These are phyloP conservation scores for Hemerocallis citrina DNA, from an alignment of 106 monocot genomes.

Conservation along the genomic window DNA sequence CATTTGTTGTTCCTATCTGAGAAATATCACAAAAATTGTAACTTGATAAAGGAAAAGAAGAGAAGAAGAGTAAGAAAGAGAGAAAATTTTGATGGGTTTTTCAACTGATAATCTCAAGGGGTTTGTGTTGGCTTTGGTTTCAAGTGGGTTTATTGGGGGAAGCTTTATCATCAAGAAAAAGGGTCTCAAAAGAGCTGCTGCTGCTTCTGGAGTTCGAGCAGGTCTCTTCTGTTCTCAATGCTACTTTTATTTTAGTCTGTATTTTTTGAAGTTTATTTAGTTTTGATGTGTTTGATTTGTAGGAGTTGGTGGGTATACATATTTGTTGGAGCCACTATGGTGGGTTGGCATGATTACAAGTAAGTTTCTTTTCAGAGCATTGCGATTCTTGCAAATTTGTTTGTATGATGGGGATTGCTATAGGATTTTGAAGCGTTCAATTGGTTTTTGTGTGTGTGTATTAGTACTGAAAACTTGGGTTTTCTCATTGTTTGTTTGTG, in stretches of 20 bases:
- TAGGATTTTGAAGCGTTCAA: too few relatives aligned
- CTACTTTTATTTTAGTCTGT: not conserved
- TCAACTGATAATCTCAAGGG: conserved; percentile 68
- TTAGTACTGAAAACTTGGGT: not conserved
- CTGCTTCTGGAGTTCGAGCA: conserved; percentile 49
- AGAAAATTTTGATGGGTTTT: conserved; percentile 3
- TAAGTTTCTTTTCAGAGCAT: conserved; percentile 15
- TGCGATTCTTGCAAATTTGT: not conserved
- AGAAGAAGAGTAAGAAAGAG: too few relatives aligned
- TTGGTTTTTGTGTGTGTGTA: not conserved
- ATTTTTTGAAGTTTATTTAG: not conserved
- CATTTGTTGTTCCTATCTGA: too few relatives aligned
- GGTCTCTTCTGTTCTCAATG: conserved; percentile 24
- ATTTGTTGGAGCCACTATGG: conserved; percentile 87
- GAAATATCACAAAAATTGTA: too few relatives aligned
- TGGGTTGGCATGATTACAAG: conserved; percentile 90
- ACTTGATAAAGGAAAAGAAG: not conserved
- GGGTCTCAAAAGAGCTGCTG: conserved; percentile 72
- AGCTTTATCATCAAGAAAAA: conserved; percentile 98
- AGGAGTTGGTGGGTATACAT: conserved; percentile 88
- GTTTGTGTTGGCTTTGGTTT: conserved; percentile 63
- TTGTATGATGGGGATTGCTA: too few relatives aligned
- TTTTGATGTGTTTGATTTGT: not conserved
- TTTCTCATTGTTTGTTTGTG: not conserved
- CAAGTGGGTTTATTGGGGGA: conserved; percentile 84